Conservation (phyloP, 306 rosid species). For the Fagus sylvatica region DNA sequence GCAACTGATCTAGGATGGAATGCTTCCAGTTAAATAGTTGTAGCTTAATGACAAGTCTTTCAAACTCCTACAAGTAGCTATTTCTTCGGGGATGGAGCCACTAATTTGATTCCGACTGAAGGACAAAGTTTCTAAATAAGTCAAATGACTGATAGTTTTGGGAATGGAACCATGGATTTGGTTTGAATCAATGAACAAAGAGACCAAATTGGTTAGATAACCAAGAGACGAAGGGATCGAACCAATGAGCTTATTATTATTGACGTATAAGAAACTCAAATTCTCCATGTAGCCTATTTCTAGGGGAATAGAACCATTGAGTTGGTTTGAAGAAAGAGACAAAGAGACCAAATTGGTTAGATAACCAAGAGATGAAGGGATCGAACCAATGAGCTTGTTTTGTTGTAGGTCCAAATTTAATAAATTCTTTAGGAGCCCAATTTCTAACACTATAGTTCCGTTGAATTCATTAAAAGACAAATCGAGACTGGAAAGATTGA, state of each 20-base stretch:
- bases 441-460: background rate
- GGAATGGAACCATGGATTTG: background rate
- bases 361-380: background rate
- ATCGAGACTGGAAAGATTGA: background rate
- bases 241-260: background rate
- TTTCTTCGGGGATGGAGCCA: background rate
- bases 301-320: no score
- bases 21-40: background rate
- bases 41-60: background rate
- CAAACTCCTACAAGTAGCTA: rapidly evolving
- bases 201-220: background rate
- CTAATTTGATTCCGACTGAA: no score
- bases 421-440: background rate
- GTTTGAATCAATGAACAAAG: background rate
- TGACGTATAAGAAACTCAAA: no score
- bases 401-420: background rate
- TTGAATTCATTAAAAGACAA: background rate
- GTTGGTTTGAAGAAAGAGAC: no score
- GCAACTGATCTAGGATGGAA: background rate
- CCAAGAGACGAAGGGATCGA: background rate
- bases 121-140: no score
- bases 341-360: no score
- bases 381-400: background rate
- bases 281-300: no score
- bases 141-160: no score